These are phyloP conservation scores for Metschnikowia hibisci DNA, from an alignment of 805 yeast species.

Conservation along the genomic window DNA sequence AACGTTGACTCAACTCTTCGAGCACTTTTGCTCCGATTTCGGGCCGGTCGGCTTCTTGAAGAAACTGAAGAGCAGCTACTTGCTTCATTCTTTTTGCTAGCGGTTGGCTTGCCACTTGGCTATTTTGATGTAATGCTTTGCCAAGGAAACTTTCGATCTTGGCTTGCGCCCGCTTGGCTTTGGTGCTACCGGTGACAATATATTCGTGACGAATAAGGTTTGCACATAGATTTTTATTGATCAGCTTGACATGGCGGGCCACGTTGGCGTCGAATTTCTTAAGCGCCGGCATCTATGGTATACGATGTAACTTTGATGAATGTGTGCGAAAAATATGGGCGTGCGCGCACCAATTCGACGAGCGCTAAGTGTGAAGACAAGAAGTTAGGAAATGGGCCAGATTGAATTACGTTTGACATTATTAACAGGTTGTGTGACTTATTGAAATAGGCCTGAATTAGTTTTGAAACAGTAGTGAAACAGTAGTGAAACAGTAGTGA, in stretches of 20 bases:
- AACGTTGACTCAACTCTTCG: slow-evolving; percentile 61
- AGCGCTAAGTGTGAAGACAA: no score
- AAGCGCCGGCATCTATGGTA: slow-evolving; percentile 34
- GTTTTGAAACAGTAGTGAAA: no score
- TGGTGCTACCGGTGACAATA: slow-evolving; percentile 40
- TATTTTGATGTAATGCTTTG: slow-evolving; percentile 27
- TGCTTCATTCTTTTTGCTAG: slow-evolving; percentile 14
- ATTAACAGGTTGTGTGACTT: no score
- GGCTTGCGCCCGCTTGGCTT: slow-evolving; percentile 43
- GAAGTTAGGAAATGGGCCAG: no score
- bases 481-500: no score
- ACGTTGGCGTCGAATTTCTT: slow-evolving; percentile 41
- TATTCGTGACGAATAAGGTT: slow-evolving; percentile 42
- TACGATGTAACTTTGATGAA: background rate
- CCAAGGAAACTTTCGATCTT: slow-evolving; percentile 38
- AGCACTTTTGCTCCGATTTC: slow-evolving; percentile 52
- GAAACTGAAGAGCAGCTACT: slow-evolving; percentile 21
- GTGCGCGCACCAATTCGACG: slow-evolving; percentile 4
- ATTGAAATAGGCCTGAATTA: no score
- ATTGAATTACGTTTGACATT: no score
- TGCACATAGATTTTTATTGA: slow-evolving; percentile 42
- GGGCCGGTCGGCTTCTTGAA: slow-evolving; percentile 26
- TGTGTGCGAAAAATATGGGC: background rate
- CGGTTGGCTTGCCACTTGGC: slow-evolving; percentile 14
- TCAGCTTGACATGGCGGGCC: slow-evolving; percentile 41